Base-by-base conservation (phyloP, 2,329 filamentous ascomycete genomes). In the Colletotrichum graminicola region DNA sequence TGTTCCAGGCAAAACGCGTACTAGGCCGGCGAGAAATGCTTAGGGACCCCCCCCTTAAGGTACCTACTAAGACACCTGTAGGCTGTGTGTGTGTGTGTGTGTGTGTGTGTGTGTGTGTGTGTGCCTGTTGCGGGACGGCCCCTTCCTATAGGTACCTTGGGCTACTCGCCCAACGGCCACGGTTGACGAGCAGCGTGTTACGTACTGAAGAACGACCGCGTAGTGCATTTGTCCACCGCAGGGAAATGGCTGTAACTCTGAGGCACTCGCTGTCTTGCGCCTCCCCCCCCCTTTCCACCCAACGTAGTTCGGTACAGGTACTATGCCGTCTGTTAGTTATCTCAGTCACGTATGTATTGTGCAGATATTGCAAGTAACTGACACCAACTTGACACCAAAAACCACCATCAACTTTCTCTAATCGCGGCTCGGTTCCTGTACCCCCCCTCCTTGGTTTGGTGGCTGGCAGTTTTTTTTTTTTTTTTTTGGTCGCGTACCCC, bases 401-500 rank as follows among this genome's bases (percentile, higher is more conserved):
- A 34, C 16, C 56, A 52, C 16, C 26, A 51, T 26, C 32, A 52
- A 16, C 36, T 36, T 43, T 62, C 52, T 54, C 32, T 34, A 52
- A 68, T 51, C 64, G 59, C 64, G 59, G 65, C 51, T 52, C 26
- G 64, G 32, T 2, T 14, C 52, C 18, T 39, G 32, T 55, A 59
- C 6, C 16, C 23, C 45, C 59, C 65, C 29, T 71, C 64, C 47
- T 23, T 5, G 14, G 39, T 18, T 39, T 23, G 65, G 68, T 71
- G 68, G 68, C 59, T 71, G 65, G 68, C 56, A 56, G 39, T 43
- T 43, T 43, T 45, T 34, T 29, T 29, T 29, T 12, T 14, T 43
- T 43, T 43, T 45, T 34, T 29, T 29, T 29, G 16, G 68, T 67
- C 68, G 68, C 65, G 68, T 71, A 68, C 65, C 68, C 68, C 64